These are phyloP conservation scores for Hortaea sp. DNA, from an alignment of 2,329 filamentous ascomycete species.

Conservation along the genomic window DNA sequence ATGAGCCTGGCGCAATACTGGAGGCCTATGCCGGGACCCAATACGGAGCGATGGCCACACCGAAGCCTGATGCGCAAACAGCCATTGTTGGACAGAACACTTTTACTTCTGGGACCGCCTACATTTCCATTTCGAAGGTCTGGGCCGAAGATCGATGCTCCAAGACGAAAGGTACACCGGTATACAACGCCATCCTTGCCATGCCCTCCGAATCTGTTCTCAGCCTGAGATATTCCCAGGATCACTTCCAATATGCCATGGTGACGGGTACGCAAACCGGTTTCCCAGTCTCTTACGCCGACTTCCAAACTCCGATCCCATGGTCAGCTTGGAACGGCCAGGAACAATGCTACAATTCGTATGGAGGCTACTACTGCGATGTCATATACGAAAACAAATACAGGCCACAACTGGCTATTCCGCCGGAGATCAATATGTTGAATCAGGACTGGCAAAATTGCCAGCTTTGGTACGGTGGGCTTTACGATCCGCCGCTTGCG, in stretches of 20 bases:
- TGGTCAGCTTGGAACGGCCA: constrained; percentile 21
- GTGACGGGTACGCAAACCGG: constrained; percentile 16
- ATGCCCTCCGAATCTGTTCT: constrained; percentile 20
- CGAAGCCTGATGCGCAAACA: constrained; percentile 4
- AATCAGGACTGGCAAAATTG: constrained; percentile 17
- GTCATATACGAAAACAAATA: constrained; percentile 27
- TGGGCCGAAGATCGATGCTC: constrained; percentile 19
- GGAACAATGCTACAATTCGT: constrained; percentile 9
- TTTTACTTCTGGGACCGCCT: constrained; percentile 21
- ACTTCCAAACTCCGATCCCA: constrained; percentile 20
- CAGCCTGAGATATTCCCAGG: constrained; percentile 19
- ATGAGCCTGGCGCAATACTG: constrained; percentile 13
- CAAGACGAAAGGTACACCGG: constrained; percentile 9
- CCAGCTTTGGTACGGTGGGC: constrained; percentile 20
- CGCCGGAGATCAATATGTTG: constrained; percentile 17
- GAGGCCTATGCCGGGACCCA: constrained; percentile 15
- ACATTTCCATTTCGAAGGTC: constrained; percentile 20
- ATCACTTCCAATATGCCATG: constrained; percentile 15
- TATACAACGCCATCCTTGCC: constrained; percentile 18
- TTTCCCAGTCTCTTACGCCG: constrained; percentile 20
- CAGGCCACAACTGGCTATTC: constrained; percentile 13
- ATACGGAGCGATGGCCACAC: constrained; percentile 4
- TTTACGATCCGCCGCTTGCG: constrained; percentile 14
- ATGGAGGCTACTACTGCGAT: constrained; percentile 8
- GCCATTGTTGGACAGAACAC: constrained; percentile 15